Conservation (phyloP, 805 yeast genomes). For the Isabelozyma rhagii region DNA sequence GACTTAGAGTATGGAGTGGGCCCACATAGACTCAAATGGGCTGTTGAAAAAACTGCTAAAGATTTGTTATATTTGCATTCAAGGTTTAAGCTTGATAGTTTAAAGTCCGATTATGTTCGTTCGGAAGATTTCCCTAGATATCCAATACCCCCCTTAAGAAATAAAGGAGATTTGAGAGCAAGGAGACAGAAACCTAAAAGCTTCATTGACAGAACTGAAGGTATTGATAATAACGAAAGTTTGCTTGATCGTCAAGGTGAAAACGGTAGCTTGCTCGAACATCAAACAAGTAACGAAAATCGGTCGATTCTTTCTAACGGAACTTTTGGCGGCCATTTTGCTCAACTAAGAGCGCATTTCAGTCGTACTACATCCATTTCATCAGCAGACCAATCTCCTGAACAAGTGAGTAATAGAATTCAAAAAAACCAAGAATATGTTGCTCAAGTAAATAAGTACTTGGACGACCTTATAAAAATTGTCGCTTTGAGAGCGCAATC, state of each 20-base stretch:
- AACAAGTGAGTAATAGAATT: conserved; percentile 19
- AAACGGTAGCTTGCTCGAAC: neutral
- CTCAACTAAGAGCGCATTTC: conserved; percentile 27
- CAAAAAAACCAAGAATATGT: conserved; percentile 37
- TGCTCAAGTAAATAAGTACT: conserved; percentile 59
- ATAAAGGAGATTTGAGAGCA: neutral
- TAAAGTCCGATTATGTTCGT: conserved; percentile 31
- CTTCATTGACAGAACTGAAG: conserved; percentile 1
- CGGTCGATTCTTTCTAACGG: conserved; percentile 14
- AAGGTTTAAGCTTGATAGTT: conserved; percentile 51
- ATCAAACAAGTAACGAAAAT: conserved; percentile 10
- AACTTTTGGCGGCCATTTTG: conserved; percentile 23
- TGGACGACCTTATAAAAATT: conserved; percentile 55
- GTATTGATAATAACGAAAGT: neutral
- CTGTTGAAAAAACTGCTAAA: conserved; percentile 64
- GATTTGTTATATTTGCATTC: conserved; percentile 74
- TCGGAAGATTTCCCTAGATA: conserved; percentile 43
- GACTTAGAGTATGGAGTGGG: conserved; percentile 91
- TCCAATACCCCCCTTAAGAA: conserved; percentile 39
- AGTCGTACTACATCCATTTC: conserved; percentile 20
- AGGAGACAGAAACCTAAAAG: neutral
- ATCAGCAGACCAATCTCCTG: conserved; percentile 26
- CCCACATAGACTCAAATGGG: conserved; percentile 73
- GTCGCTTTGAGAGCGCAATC: conserved; percentile 76
- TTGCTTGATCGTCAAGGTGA: neutral